Percentiles rank a stretch among this genome's conserved stretches.
Conservation (phyloP, 2,329 filamentous ascomycete species). For the Talaromyces sp. region DNA sequence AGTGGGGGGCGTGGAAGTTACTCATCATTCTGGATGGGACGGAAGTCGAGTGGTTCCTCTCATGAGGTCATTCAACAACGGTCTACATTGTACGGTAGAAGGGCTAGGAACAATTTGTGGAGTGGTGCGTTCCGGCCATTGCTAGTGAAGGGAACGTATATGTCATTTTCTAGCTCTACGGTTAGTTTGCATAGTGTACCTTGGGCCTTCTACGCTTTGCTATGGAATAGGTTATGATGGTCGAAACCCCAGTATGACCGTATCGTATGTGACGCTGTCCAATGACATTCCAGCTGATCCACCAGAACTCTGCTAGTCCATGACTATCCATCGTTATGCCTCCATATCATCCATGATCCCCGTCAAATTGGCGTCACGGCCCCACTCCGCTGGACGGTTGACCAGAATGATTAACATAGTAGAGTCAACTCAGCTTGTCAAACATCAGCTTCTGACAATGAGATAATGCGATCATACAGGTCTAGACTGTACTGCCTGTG, state of each 20-base stretch:
- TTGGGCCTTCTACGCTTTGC: not conserved
- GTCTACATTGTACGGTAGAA: not conserved
- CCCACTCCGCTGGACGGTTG: not conserved
- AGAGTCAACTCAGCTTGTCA: not conserved
- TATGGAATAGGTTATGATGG: no score
- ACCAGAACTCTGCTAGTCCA: not conserved
- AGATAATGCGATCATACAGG: not conserved
- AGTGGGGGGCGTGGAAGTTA: not conserved
- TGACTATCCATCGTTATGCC: not conserved
- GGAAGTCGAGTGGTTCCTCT: not conserved
- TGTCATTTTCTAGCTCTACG: not conserved
- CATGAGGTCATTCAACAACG: conserved; percentile 1
- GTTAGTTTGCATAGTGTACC: not conserved
- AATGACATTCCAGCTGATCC: not conserved
- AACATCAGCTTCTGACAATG: not conserved
- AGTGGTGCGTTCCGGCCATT: not conserved
- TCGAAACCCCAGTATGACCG: not conserved
- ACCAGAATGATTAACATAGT: not conserved
- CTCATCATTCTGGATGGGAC: not conserved
- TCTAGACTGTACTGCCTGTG: not conserved
- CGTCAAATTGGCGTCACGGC: not conserved
- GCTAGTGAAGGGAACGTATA: not conserved
- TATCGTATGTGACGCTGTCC: not conserved
- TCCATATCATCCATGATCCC: not conserved
- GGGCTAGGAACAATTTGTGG: not conserved